Percentiles rank a stretch among this genome's conserved stretches.
Evolutionary conservation across 345 rosid species (phyloP).

Genomic region (Clarkia xantiana): DNA sequence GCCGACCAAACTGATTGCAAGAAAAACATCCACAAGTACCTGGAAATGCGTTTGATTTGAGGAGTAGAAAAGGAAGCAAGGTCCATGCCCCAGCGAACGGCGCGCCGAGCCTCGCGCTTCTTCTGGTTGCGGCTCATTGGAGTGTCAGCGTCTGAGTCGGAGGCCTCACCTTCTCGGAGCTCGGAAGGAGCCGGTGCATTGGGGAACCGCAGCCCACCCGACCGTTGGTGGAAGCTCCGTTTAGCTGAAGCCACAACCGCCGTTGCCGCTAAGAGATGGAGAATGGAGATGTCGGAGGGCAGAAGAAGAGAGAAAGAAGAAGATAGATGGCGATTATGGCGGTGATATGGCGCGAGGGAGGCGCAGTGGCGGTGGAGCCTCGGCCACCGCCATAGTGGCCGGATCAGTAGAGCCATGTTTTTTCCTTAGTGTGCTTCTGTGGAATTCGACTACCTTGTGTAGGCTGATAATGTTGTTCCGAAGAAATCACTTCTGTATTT

Average conservation of each 20-base stretch:
- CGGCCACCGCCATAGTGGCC: constrained; percentile 22
- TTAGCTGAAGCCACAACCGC: constrained; percentile 17
- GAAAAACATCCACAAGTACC: constrained; percentile 11
- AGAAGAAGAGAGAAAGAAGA: constrained; percentile 9
- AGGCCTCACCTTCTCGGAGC: constrained; percentile 19
- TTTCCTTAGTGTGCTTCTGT: neutral
- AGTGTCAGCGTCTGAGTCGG: constrained; percentile 33
- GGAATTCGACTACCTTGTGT: no score
- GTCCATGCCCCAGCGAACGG: constrained; percentile 73
- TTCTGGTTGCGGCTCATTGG: constrained; percentile 64
- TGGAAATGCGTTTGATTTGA: constrained; percentile 55
- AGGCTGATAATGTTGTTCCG: no score
- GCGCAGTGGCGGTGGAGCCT: constrained; percentile 1
- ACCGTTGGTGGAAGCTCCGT: constrained; percentile 15
- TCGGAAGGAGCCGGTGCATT: constrained; percentile 16
- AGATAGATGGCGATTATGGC: neutral
- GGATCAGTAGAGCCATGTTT: constrained; percentile 33
- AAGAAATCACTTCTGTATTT: no score
- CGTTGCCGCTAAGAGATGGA: constrained; percentile 11
- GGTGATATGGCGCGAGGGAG: constrained; percentile 2
- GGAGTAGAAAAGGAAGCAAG: constrained; percentile 55
- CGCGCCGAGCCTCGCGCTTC: constrained; percentile 87
- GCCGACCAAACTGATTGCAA: neutral
- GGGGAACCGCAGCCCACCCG: constrained; percentile 20
- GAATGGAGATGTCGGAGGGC: constrained; percentile 9